phyloP scores from a whole-genome alignment of 2,329 filamentous ascomycete species.

The Tothia fuscella region DNA sequence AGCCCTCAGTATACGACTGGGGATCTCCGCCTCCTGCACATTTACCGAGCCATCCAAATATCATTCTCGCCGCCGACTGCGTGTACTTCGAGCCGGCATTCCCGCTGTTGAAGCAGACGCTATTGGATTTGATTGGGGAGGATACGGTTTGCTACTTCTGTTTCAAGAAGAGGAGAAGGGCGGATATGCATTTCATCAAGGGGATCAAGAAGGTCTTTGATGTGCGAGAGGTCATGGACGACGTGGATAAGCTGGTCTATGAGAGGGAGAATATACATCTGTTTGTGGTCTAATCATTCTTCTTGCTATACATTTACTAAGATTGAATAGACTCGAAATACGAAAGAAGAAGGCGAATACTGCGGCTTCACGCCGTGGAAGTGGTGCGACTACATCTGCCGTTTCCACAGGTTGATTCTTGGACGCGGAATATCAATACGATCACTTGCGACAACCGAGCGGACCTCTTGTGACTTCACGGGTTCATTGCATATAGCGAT shows the following conservation, averaged over 20 bases:
- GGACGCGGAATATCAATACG: too few relatives aligned
- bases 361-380: too few relatives aligned
- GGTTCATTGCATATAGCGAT: too few relatives aligned
- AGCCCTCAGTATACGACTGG: slow-evolving; percentile 71
- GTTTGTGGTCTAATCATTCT: slow-evolving; percentile 23
- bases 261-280: slow-evolving; percentile 37
- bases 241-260: slow-evolving; percentile 34
- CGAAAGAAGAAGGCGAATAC: neutral
- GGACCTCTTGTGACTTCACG: too few relatives aligned
- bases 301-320: neutral
- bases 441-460: too few relatives aligned
- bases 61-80: slow-evolving; percentile 91
- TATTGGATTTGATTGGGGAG: slow-evolving; percentile 58
- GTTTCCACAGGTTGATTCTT: too few relatives aligned
- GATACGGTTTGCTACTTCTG: slow-evolving; percentile 69
- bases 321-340: neutral
- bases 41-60: slow-evolving; percentile 50
- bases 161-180: slow-evolving; percentile 84
- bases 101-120: slow-evolving; percentile 68
- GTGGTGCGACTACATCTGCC: too few relatives aligned
- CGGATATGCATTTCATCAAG: slow-evolving; percentile 43
- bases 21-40: slow-evolving; percentile 30
- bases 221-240: slow-evolving; percentile 36
- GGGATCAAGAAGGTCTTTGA: slow-evolving; percentile 35
- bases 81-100: slow-evolving; percentile 97